phyloP scores from a whole-genome alignment of 2,329 filamentous ascomycete genomes.

The Botrytis hyacinthi region DNA sequence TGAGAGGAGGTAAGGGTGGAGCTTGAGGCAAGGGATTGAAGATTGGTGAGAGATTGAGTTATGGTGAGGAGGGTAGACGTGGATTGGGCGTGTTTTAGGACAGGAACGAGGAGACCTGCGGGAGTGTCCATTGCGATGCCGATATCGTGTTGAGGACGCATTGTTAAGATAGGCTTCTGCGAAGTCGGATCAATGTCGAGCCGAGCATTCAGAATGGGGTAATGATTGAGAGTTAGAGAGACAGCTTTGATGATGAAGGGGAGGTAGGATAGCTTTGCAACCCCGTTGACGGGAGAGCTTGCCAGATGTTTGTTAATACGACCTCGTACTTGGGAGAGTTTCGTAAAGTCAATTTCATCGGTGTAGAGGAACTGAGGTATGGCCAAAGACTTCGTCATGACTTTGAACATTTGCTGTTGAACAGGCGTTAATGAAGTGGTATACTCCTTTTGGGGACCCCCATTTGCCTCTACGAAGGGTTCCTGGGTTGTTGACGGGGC shows the following conservation, averaged over 20 bases:
- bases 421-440: constrained; percentile 69
- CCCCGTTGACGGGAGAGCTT: constrained; percentile 39
- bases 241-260: constrained; percentile 96
- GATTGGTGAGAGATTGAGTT: constrained; percentile 69
- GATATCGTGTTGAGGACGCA: constrained; percentile 87
- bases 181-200: constrained; percentile 60
- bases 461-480: constrained; percentile 22
- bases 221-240: constrained; percentile 76
- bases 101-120: constrained; percentile 82
- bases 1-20: constrained; percentile 75
- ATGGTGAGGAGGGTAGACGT: constrained; percentile 74
- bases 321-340: constrained; percentile 68
- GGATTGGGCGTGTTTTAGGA: constrained; percentile 75
- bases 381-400: constrained; percentile 85
- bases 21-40: constrained; percentile 69
- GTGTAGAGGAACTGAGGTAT: constrained; percentile 97
- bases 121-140: constrained; percentile 95
- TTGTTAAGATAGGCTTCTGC: constrained; percentile 69
- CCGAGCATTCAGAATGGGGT: constrained; percentile 83
- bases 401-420: constrained; percentile 94
- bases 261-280: constrained; percentile 78
- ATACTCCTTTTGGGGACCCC: constrained; percentile 61
- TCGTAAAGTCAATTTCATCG: constrained; percentile 81
- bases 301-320: constrained; percentile 68
- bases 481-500: constrained; percentile 30